phyloP scores from a whole-genome alignment of 2,329 filamentous ascomycete genomes.

The Diaporthe citri region DNA sequence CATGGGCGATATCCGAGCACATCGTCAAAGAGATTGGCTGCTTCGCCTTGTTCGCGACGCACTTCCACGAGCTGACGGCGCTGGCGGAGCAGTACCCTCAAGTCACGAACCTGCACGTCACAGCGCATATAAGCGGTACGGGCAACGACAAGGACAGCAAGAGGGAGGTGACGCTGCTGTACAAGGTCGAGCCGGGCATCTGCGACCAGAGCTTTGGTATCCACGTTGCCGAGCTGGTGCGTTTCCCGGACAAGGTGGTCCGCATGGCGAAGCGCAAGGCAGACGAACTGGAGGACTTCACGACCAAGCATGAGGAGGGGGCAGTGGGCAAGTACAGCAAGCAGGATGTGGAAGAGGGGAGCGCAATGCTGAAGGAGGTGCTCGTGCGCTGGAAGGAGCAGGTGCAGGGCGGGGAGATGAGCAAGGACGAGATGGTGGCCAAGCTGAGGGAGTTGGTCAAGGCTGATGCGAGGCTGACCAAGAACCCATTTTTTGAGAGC shows the following conservation, averaged over 20 bases:
- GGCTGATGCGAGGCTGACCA: constrained; percentile 73
- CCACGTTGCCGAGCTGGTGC: constrained; percentile 95
- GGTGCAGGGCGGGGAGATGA: constrained; percentile 70
- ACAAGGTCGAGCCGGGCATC: constrained; percentile 95
- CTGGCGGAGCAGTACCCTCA: constrained; percentile 88
- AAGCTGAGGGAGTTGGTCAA: constrained; percentile 84
- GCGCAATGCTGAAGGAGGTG: constrained; percentile 84
- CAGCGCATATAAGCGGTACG: constrained; percentile 83
- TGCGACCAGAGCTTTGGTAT: constrained; percentile 99
- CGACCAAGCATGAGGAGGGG: constrained; percentile 76
- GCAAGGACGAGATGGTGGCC: constrained; percentile 80
- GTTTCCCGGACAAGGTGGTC: constrained; percentile 96
- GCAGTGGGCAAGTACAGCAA: constrained; percentile 74
- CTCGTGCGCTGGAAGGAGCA: constrained; percentile 89
- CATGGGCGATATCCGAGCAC: constrained; percentile 98
- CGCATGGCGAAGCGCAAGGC: constrained; percentile 99
- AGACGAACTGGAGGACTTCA: constrained; percentile 97
- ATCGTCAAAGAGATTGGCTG: constrained; percentile 96
- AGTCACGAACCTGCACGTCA: constrained; percentile 94
- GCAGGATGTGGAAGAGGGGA: constrained; percentile 91
- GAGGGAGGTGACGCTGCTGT: constrained; percentile 92
- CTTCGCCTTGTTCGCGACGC: constrained; percentile 95
- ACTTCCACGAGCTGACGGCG: constrained; percentile 97
- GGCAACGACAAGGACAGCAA: constrained; percentile 60
- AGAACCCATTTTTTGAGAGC: constrained; percentile 79